Percentiles rank a stretch among this genome's conserved stretches.
Evolutionary conservation across 345 rosid genomes (phyloP).

Genomic region (Linum trigynum): DNA sequence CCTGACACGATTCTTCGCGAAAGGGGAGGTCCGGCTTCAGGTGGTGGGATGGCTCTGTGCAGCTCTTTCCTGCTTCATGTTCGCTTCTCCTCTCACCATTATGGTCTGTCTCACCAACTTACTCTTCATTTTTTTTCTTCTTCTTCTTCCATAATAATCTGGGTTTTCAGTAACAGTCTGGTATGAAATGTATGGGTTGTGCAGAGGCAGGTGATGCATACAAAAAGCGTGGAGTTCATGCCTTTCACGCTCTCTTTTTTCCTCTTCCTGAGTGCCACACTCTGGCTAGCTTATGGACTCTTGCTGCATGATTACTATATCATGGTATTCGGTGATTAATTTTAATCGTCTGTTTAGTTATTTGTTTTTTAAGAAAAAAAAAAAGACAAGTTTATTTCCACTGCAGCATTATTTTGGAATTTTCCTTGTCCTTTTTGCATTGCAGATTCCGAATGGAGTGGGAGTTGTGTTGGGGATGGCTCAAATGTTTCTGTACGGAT

Average conservation of each 20-base stretch:
- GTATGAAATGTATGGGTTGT: not conserved
- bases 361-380: no score
- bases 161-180: no score
- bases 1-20: conserved; percentile 21
- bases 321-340: conserved; percentile 1
- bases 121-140: not conserved
- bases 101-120: conserved; percentile 19
- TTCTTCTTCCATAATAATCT: no score
- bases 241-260: conserved; percentile 44
- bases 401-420: no score
- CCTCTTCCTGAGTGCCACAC: conserved; percentile 45
- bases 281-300: conserved; percentile 48
- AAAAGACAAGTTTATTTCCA: no score
- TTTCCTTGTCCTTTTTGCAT: no score
- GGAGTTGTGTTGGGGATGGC: no score
- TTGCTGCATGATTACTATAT: conserved; percentile 15
- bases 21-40: conserved; percentile 17
- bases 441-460: no score
- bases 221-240: conserved; percentile 64
- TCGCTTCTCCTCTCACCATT: conserved; percentile 38
- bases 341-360: no score
- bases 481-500: no score
- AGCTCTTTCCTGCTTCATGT: conserved; percentile 20
- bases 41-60: conserved; percentile 39
- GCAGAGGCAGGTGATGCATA: conserved; percentile 14